Evolutionary conservation across 164 flowering plant genomes (phyloP), one percentile per base, ranked within the genome.

Genomic region (Nymphaea thermarum): DNA sequence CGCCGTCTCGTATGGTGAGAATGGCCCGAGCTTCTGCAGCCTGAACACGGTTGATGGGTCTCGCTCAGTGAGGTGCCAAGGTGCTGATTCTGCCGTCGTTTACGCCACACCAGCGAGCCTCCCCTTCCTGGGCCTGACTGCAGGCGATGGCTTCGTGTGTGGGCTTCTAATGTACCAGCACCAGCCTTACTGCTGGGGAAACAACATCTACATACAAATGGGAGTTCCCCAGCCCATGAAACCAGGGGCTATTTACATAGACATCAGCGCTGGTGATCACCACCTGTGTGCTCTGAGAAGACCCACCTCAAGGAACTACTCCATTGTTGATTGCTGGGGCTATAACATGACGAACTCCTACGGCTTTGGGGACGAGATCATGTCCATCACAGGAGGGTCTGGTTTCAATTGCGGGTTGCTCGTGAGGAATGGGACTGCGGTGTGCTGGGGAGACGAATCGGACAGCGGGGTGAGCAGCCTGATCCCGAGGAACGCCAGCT

Each of bases 171-270:
- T 86, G 79, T 80, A 75, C 14, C 79, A 91, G 2, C 75, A 70
- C 66, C 95, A 87, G 42, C 97, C 98, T 17, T 94, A 87, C 67
- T 94, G 98, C 72, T 94, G 98, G 98, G 98, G 98, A 42, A 87
- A 80, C 71, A 88, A 86, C 71, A 74, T 76, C 42, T 90, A 81
- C 63, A 76, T 94, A 4, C 82, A 82, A 67, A 90, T 85, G 87
- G 98, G 97, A 41, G 89, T 85, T 53, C 93, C 93, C 61, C 92
- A 88, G 55, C 89, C 93, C 5, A 93, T 86, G 83, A 59, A 65
- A 6, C 71, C 73, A 63, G 84, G 84, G 3, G 78, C 87, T 66
- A 70, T 81, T 63, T 94, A 91, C 67, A 60, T 78, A 11, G 97
- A 91, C 68, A 82, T 94, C 64, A 91, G 96, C 76, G 98, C 96